These are phyloP conservation scores for Tephrocybe rancida DNA, from an alignment of 768 basidiomycete species.

Conservation along the genomic window DNA sequence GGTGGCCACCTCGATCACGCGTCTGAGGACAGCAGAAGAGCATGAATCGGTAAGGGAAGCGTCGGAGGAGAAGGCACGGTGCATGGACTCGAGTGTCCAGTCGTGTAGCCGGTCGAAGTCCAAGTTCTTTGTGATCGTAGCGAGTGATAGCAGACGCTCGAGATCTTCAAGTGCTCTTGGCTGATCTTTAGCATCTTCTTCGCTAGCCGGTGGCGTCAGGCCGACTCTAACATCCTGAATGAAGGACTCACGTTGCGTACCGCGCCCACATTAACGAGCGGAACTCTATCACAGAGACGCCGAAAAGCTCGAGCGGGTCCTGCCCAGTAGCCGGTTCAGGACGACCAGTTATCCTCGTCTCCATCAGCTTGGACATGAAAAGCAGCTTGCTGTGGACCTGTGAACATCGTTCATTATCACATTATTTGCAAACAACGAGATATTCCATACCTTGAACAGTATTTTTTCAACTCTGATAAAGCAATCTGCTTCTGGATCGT, in stretches of 20 bases:
- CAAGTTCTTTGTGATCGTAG: constrained; percentile 51
- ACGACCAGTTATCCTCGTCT: constrained; percentile 13
- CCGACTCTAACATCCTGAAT: background rate
- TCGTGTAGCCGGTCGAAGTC: constrained; percentile 44
- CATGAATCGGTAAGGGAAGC: constrained; percentile 31
- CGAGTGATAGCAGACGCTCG: constrained; percentile 44
- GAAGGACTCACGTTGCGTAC: constrained; percentile 47
- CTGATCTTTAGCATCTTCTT: constrained; percentile 45
- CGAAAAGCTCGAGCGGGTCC: constrained; percentile 46
- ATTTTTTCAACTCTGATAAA: constrained; percentile 45
- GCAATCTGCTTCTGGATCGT: constrained; percentile 36
- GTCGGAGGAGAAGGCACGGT: constrained; percentile 23
- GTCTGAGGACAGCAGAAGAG: constrained; percentile 34
- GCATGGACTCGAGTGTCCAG: constrained; percentile 45
- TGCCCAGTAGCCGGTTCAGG: constrained; percentile 20
- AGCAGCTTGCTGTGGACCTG: constrained; percentile 27
- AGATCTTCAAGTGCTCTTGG: constrained; percentile 40
- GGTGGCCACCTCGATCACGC: constrained; percentile 29
- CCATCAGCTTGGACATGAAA: constrained; percentile 21
- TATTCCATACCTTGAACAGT: constrained; percentile 47
- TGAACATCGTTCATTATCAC: background rate
- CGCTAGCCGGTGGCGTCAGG: constrained; percentile 26
- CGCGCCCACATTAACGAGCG: constrained; percentile 55
- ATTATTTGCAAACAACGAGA: background rate
- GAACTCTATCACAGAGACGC: constrained; percentile 47